phyloP scores from a whole-genome alignment of 1,284 basidiomycete species.

The Boletus holoroseus region DNA sequence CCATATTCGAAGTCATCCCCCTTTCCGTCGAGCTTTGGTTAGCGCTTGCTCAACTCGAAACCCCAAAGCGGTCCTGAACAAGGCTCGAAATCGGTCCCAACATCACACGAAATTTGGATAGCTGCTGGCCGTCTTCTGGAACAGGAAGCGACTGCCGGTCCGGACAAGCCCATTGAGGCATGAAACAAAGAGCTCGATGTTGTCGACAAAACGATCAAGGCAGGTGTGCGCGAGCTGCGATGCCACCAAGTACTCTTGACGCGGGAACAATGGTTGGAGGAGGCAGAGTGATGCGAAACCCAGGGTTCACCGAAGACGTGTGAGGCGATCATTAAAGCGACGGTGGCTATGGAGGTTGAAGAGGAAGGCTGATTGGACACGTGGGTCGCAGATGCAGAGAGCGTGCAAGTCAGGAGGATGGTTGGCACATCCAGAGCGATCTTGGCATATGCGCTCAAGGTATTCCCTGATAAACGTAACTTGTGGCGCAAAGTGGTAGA shows the following conservation, averaged over 20 bases:
- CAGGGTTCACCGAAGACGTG: conserved; percentile 85
- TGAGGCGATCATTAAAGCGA: conserved; percentile 94
- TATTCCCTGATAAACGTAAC: conserved; percentile 79
- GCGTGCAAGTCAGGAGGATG: conserved; percentile 67
- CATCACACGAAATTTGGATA: conserved; percentile 98
- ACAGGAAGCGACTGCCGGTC: conserved; percentile 58
- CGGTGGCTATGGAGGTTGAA: conserved; percentile 90
- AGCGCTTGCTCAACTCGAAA: conserved; percentile 90
- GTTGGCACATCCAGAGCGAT: conserved; percentile 84
- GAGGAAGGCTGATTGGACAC: conserved; percentile 88
- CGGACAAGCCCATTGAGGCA: conserved; percentile 50
- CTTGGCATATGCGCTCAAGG: conserved; percentile 83
- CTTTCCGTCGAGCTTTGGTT: conserved; percentile 96
- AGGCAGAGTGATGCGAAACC: conserved; percentile 87
- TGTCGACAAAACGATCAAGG: conserved; percentile 85
- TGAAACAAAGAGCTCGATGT: conserved; percentile 58
- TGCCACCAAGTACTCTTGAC: conserved; percentile 85
- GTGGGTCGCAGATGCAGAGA: conserved; percentile 91
- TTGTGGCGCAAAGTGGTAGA: conserved; percentile 91
- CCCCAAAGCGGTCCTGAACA: conserved; percentile 90
- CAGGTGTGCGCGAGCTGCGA: conserved; percentile 73
- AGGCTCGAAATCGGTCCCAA: conserved; percentile 92
- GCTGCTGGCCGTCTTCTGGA: conserved; percentile 90
- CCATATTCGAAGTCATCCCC: conserved; percentile 92
- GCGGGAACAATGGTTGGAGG: conserved; percentile 93